These are phyloP conservation scores for Tuber indicum DNA, from an alignment of 495 filamentous ascomycete species.

Conservation along the genomic window DNA sequence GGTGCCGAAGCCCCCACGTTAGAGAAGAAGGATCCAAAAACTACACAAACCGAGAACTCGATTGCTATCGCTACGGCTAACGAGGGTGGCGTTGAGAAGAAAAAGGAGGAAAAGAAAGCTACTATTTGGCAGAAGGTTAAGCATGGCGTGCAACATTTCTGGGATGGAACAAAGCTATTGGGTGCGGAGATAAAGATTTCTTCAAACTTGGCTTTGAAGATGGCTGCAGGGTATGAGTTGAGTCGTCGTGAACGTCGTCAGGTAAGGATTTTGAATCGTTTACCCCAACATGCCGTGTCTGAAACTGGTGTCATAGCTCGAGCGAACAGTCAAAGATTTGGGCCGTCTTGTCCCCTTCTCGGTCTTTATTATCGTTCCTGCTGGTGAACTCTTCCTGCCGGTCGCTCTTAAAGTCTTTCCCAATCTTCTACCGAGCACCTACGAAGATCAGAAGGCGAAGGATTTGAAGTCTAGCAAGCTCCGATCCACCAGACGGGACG, in stretches of 20 bases:
- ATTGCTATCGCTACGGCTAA: conserved; percentile 47
- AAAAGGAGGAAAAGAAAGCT: conserved; percentile 77
- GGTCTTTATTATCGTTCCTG: conserved; percentile 92
- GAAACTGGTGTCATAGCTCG: conserved; percentile 51
- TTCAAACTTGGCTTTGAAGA: conserved; percentile 82
- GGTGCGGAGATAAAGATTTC: conserved; percentile 90
- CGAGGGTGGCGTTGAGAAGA: conserved; percentile 55
- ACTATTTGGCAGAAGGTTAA: conserved; percentile 88
- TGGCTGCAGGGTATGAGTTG: conserved; percentile 96
- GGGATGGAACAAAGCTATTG: conserved; percentile 98
- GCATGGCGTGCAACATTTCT: conserved; percentile 87
- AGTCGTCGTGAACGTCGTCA: conserved; percentile 88
- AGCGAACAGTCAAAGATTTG: conserved; percentile 87
- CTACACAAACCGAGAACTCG: conserved; percentile 38
- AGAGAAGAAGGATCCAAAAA: conserved; percentile 5
- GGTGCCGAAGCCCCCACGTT: conserved; percentile 10
- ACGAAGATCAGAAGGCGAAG: conserved; percentile 82
- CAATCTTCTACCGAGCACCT: conserved; percentile 93
- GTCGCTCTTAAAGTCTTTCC: conserved; percentile 91
- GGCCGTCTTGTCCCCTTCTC: conserved; percentile 91
- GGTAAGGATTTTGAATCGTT: conserved; percentile 44
- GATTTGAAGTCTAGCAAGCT: conserved; percentile 79
- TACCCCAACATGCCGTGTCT: background rate
- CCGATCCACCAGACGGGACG: conserved; percentile 83
- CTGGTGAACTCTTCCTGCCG: conserved; percentile 90